Evolutionary conservation across 139 green algal genomes (phyloP), one percentile per base, ranked within the genome.

Genomic region (Chlorella sp.): DNA sequence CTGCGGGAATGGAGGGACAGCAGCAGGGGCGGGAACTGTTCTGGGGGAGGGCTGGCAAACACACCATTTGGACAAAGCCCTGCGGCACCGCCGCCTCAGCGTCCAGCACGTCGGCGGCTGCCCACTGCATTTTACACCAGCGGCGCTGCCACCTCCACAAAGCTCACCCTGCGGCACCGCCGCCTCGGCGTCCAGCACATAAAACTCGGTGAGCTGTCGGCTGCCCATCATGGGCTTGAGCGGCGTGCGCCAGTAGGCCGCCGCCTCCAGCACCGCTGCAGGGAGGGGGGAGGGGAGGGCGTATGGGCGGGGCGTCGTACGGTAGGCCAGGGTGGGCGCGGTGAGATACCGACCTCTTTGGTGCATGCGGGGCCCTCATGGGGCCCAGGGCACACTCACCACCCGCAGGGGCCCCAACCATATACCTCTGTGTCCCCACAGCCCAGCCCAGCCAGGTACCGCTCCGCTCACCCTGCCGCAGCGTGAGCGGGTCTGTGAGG

Each of bases 151-250:
- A 73, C 20, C 34, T 43, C 2, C 67, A 36, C 60, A 36, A 13
- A 11, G 11, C 77, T 60, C 77, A 83, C 77, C 77, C 30, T 68
- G 68, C 20, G 77, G 65, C 48, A 46, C 62, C 74, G 86, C 38
- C 19, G 68, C 43, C 90, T 99, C 97, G 0, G 97, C 87, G 87
- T 99, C 97, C 73, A 99, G 88, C 19, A 99, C 90, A 16, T 98
- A 88, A 83, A 95, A 99, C 88, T 98, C 94, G 22, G 91, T 87
- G 30, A 99, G 87, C 86, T 95, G 91, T 62, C 91, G 90, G 58
- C 80, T 88, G 58, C 73, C 89, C 65, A 95, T 81, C 41, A 99
- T 76, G 0, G 93, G 78, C 8, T 60, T 82, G 87, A 96, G 97
- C 5, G 92, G 88, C 8, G 83, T 76, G 16, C 95, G 92, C 90